These are phyloP conservation scores for Forsythia suspensa DNA, from an alignment of 257 asterid genomes.

Conservation along the genomic window DNA sequence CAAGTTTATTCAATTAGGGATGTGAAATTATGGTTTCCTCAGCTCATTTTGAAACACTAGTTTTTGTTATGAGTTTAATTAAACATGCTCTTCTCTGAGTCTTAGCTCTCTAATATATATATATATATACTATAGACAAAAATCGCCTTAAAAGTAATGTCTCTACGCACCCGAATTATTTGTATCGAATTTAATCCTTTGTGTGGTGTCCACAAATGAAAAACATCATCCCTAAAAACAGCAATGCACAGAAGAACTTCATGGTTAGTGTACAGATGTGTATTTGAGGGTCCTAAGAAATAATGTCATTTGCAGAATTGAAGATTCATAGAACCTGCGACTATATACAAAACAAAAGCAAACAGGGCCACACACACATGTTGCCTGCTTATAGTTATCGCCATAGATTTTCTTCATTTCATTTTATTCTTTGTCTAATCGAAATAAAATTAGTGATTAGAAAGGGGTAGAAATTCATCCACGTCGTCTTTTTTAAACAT, in stretches of 20 bases:
- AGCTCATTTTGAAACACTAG: no score
- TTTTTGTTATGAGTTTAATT: no score
- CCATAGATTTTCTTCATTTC: neutral
- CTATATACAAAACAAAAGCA: constrained; percentile 29
- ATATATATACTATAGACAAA: no score
- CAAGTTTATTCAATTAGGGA: no score
- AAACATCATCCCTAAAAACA: neutral
- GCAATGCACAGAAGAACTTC: neutral
- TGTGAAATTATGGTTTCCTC: no score
- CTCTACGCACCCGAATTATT: neutral
- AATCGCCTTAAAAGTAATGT: neutral
- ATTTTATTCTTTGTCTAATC: neutral
- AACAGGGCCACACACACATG: constrained; percentile 17
- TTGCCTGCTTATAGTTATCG: neutral
- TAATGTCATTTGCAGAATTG: neutral
- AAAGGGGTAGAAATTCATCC: neutral
- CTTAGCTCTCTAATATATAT: no score
- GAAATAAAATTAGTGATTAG: neutral
- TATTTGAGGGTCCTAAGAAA: neutral
- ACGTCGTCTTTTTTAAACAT: neutral
- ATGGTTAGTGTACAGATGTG: neutral
- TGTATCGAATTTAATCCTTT: neutral
- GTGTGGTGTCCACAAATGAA: neutral
- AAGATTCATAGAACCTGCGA: constrained; percentile 30
- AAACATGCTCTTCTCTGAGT: no score